These are phyloP conservation scores for Acanthamoeba triangularis DNA, from an alignment of 208 protist genomes.

Conservation along the genomic window DNA sequence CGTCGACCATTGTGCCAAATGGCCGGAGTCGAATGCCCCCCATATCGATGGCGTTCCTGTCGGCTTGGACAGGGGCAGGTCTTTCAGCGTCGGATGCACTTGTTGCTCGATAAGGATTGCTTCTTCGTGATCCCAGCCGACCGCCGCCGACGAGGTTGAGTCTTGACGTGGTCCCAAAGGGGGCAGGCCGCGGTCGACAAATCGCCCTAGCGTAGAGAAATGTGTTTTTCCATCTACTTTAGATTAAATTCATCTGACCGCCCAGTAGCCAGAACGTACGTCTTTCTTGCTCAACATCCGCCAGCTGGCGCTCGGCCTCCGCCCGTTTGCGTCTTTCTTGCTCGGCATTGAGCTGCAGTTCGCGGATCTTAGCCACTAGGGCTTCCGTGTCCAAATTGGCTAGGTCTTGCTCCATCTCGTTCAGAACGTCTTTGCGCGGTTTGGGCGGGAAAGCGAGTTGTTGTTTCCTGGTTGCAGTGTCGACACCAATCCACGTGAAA, in stretches of 20 bases:
- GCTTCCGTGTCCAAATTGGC: too few species aligned
- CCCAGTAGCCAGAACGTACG: neutral
- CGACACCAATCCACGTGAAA: too few species aligned
- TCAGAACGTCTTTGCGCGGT: too few species aligned
- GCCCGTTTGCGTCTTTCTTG: neutral
- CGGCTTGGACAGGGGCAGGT: neutral
- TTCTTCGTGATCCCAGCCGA: neutral
- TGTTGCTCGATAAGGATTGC: neutral
- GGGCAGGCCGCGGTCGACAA: neutral
- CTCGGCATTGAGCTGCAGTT: too few species aligned
- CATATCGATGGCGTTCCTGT: neutral
- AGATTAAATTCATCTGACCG: neutral
- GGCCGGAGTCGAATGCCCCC: neutral
- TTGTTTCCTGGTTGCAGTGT: too few species aligned
- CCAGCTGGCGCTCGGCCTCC: too few species aligned
- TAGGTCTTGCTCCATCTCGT: too few species aligned
- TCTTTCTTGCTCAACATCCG: neutral
- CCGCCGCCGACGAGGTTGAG: neutral
- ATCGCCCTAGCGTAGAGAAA: neutral
- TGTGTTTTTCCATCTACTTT: neutral
- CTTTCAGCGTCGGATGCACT: neutral
- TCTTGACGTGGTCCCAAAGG: neutral
- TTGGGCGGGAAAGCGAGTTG: too few species aligned
- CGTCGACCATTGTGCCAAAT: neutral
- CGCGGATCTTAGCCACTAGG: too few species aligned